Evolutionary conservation across 2,329 filamentous ascomycete genomes (phyloP).

Genomic region (Dothistroma septosporum): DNA sequence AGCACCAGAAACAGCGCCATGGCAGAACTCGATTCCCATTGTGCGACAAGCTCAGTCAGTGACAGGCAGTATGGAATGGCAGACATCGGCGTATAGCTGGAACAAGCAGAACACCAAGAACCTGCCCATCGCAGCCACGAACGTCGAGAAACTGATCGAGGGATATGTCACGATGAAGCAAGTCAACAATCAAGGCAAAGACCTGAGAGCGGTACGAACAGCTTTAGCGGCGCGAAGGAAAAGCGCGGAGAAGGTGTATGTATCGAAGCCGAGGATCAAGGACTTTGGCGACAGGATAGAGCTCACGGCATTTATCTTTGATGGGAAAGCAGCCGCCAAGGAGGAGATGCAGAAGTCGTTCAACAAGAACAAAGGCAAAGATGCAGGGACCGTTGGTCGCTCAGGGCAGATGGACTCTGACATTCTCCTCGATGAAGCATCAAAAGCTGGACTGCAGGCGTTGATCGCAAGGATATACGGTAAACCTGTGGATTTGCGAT

Average conservation of each 20-base stretch:
- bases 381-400: background rate
- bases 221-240: conserved; percentile 22
- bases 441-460: conserved; percentile 13
- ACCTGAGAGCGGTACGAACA: conserved; percentile 20
- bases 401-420: conserved; percentile 2
- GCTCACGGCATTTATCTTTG: conserved; percentile 26
- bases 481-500: conserved; percentile 31
- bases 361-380: background rate
- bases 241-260: conserved; percentile 23
- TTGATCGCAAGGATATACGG: conserved; percentile 25
- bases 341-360: background rate
- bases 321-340: conserved; percentile 13
- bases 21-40: conserved; percentile 16
- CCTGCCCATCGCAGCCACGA: conserved; percentile 21
- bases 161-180: conserved; percentile 21
- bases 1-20: conserved; percentile 11
- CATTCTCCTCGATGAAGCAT: conserved; percentile 15
- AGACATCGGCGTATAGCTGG: conserved; percentile 26
- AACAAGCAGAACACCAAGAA: conserved; percentile 26
- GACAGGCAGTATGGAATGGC: conserved; percentile 29
- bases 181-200: conserved; percentile 20
- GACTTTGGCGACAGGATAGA: conserved; percentile 26
- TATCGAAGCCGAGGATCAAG: conserved; percentile 24
- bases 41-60: conserved; percentile 14
- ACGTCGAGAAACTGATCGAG: conserved; percentile 25